These are phyloP conservation scores for Benincasa hispida DNA, from an alignment of 306 rosid genomes.

Conservation along the genomic window DNA sequence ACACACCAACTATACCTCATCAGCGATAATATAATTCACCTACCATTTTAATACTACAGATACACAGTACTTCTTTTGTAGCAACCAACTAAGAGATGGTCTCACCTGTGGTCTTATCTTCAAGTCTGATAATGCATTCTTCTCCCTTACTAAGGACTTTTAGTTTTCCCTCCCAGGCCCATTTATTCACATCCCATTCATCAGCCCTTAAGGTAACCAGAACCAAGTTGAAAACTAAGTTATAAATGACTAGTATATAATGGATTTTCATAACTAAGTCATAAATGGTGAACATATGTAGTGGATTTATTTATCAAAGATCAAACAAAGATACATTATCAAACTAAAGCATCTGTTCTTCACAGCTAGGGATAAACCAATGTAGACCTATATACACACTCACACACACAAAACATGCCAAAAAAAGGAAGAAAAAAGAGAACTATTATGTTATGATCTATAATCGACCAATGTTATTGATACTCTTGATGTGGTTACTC, in stretches of 20 bases:
- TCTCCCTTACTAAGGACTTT: constrained; percentile 88
- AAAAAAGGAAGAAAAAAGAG: background rate
- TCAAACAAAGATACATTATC: background rate
- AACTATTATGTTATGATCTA: background rate
- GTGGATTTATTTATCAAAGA: background rate
- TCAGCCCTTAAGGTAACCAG: constrained; percentile 61
- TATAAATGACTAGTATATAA: background rate
- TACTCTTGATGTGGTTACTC: too few species aligned
- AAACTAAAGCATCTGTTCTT: background rate
- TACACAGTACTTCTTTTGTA: background rate
- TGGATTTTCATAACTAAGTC: background rate
- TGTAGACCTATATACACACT: too few species aligned
- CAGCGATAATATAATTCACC: background rate
- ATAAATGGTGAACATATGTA: background rate
- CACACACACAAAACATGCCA: background rate
- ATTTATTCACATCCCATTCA: constrained; percentile 99
- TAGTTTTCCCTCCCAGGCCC: constrained; percentile 89
- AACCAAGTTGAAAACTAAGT: background rate
- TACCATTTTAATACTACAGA: background rate
- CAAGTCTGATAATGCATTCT: constrained; percentile 82
- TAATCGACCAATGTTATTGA: too few species aligned
- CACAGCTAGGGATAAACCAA: background rate
- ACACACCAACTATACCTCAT: background rate
- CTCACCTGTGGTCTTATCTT: constrained; percentile 80
- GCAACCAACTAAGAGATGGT: constrained; percentile 9